Base-by-base conservation (phyloP, 2,329 filamentous ascomycete species). In the Fusarium sp. region DNA sequence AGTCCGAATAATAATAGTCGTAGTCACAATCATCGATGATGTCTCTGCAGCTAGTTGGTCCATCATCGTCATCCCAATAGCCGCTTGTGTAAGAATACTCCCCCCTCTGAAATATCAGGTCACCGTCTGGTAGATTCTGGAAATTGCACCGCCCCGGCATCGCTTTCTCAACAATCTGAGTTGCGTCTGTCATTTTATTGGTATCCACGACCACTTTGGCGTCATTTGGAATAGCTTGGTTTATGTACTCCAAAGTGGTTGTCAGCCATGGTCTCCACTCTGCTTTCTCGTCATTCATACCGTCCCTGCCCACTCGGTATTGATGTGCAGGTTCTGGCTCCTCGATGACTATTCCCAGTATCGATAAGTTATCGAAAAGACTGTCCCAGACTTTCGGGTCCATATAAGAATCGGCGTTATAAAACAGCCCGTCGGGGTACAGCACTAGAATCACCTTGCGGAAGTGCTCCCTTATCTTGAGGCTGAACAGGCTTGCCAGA, bases 1-100 rank as follows among this genome's bases (percentile, higher is more conserved):
- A 24, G 22, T 25, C 25, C 25, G 25, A 25, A 11, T 45, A 45
- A 45, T 27, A 45, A 45, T 48, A 48, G 46, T 24, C 29, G 32
- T 48, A 32, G 46, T 34, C 27, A n/a, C 46, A 48, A 20, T 48
- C 27, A 34, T 48, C 46, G n/a, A 16, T 48, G 13, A 32, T 32
- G 27, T 48, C 27, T 12, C 46, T 34, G 29, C 46, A 48, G 16
- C 43, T 27, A 10, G 43, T 45, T 1, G 27, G 46, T 29, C 46
- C 27, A 48, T 48, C 18, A 12, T 32, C 46, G 46, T 34, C 10
- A 22, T 32, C 46, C 46, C 18, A 48, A 48, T 48, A 16, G 46
- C 46, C 27, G 11, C 10, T 13, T 34, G 30, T 18, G n/a, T 48
- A 48, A 48, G 46, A 48, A 48, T 20, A 25, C n/a, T 48, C 29